Evolutionary conservation across 2,329 filamentous ascomycete species (phyloP), one percentile per base, ranked within the genome.

Genomic region (Ophidiomyces ophidiicola): DNA sequence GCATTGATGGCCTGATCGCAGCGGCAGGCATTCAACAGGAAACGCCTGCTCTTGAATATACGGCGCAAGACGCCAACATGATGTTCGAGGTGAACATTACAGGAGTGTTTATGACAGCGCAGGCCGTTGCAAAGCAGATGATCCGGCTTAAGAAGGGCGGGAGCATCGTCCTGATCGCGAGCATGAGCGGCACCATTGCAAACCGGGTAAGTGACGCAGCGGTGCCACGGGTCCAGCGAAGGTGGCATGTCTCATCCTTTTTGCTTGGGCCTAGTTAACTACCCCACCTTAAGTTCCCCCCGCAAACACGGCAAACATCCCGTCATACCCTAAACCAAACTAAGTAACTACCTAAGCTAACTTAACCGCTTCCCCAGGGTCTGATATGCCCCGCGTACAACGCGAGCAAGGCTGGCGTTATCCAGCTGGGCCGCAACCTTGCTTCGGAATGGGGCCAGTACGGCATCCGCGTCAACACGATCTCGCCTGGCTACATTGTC

Each of bases 1-100:
- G 80, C 11, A 62, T 94, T 45, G 84, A 93, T 54, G 86, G 86
- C 0, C 63, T 93, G 40, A 75, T 94, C 33, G 78, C 78, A 0
- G 78, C 78, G 0, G 80, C 79, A 0, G 79, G 77, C 1, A 65
- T 76, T 28, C 83, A 93, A 62, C 81, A 92, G 60, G 84, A 92
- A 62, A 85, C 77, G 0, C 63, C 82, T 0, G 85, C 87, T 1
- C 67, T 94, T 39, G 84, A 93, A 34, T 92, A 93, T 56, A 67
- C 67, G 1, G 64, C 69, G 37, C 69, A 74, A 53, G 73, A 78
- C 48, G 67, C 71, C 39, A 76, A 76, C 49, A 68, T 62, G 41
- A 78, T 78, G 72, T 71, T 78, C 45, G 70, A 74, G 48, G 62
- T 76, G 46, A 76, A 76, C 49, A 64, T 76, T 35, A 76, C 72